These are phyloP conservation scores for Haplosporangium sp. DNA, from an alignment of 371 early-diverging fungal genomes.

Conservation along the genomic window DNA sequence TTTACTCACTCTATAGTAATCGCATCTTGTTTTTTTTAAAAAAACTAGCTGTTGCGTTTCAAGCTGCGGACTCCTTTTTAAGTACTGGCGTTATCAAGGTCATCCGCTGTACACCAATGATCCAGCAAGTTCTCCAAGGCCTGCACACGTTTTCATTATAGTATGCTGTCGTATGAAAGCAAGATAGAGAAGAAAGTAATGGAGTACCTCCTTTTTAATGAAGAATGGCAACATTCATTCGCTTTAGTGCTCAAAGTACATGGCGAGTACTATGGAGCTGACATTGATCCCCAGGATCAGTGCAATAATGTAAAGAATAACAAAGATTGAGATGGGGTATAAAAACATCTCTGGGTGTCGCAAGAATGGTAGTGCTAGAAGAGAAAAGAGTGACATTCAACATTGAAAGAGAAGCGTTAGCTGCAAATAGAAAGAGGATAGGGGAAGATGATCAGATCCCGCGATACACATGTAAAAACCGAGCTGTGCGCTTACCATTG, in stretches of 20 bases:
- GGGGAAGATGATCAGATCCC: neutral
- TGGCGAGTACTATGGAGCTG: conserved; percentile 72
- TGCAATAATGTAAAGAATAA: conserved; percentile 72
- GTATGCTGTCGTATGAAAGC: too few species aligned
- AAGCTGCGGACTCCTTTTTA: too few species aligned
- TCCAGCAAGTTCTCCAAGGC: too few species aligned
- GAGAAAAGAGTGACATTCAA: neutral
- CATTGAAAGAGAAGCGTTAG: conserved; percentile 1
- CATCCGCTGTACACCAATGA: too few species aligned
- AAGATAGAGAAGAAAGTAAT: neutral
- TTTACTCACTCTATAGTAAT: neutral
- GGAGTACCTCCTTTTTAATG: neutral
- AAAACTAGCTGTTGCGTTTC: too few species aligned
- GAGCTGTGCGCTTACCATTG: conserved; percentile 68
- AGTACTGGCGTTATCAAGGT: too few species aligned
- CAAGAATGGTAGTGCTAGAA: conserved; percentile 87
- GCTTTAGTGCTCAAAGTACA: conserved; percentile 69
- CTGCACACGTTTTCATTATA: too few species aligned
- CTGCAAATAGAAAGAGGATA: neutral
- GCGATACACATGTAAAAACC: neutral
- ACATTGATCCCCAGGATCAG: conserved; percentile 88
- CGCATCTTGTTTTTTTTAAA: neutral
- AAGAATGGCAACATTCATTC: too few species aligned
- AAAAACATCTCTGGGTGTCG: conserved; percentile 87
- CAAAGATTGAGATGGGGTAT: conserved; percentile 81